Evolutionary conservation across 225 moss, liverwort and hornwort species (phyloP).

Genomic region (Marchantia polymorpha): DNA sequence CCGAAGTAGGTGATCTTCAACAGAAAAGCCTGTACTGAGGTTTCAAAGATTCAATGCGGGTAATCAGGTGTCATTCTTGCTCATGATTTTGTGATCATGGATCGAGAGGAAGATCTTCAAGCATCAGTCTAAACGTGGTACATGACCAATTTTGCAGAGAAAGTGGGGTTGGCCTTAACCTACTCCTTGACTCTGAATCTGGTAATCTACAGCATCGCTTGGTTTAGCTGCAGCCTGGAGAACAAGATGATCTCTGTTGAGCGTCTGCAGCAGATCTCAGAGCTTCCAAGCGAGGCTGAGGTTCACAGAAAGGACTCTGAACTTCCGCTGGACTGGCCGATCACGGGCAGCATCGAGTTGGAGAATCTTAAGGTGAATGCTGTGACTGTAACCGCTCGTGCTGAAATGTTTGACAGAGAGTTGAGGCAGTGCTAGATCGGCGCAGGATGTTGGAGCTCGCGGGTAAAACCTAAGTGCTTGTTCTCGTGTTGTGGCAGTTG

Average conservation of each 20-base stretch:
- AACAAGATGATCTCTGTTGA: slow-evolving; percentile 73
- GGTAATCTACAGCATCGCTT: slow-evolving; percentile 47
- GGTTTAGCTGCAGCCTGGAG: slow-evolving; percentile 58
- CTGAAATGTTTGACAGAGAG: background rate
- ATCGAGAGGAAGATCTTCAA: background rate
- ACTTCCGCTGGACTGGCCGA: slow-evolving; percentile 56
- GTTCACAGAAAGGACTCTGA: slow-evolving; percentile 34
- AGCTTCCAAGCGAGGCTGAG: slow-evolving; percentile 52
- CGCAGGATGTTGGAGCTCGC: too few species aligned
- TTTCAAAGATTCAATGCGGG: background rate
- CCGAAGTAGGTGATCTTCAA: too few species aligned
- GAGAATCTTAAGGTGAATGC: slow-evolving; percentile 46
- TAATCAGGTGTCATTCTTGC: background rate
- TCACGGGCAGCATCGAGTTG: slow-evolving; percentile 47
- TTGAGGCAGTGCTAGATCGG: background rate
- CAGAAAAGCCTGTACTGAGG: background rate
- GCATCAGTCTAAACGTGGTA: background rate
- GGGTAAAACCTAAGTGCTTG: background rate
- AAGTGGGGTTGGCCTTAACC: slow-evolving; percentile 60
- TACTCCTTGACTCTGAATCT: slow-evolving; percentile 55
- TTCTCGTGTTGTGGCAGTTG: slow-evolving; percentile 42
- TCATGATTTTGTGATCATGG: background rate
- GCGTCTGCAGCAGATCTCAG: slow-evolving; percentile 53
- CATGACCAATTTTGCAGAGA: slow-evolving; percentile 34
- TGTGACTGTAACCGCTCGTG: background rate